Conservation (phyloP, 441 rosid species). For the Aleurites moluccanus region DNA sequence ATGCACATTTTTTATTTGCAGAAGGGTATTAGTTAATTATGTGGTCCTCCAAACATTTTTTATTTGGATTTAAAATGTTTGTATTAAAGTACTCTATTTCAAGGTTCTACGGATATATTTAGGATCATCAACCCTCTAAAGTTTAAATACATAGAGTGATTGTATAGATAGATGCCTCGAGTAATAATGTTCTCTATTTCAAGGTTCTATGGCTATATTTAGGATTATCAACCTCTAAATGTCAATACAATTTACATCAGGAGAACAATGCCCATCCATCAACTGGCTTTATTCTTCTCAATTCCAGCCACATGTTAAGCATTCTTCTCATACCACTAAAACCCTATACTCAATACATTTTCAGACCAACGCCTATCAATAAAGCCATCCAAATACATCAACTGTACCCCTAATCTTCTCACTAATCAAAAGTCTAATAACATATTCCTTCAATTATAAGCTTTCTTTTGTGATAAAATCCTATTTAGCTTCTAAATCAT, state of each 20-base stretch:
- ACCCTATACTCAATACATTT: too few relatives aligned
- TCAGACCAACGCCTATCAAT: background rate
- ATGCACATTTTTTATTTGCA: background rate
- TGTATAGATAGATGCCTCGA: background rate
- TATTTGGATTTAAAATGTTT: too few relatives aligned
- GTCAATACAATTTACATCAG: background rate
- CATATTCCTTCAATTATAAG: too few relatives aligned
- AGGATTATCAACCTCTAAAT: background rate
- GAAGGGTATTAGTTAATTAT: background rate
- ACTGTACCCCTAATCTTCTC: background rate
- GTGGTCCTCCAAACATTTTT: background rate
- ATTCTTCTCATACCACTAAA: background rate
- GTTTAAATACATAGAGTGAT: background rate
- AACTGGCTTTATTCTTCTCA: background rate
- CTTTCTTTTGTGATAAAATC: background rate
- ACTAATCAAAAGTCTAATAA: background rate
- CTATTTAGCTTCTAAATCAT: background rate
- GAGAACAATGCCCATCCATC: background rate
- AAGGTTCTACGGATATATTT: background rate
- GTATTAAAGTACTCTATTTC: background rate
- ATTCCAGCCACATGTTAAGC: background rate
- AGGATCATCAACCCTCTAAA: background rate
- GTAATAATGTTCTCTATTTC: background rate
- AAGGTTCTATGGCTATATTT: background rate
- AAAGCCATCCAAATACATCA: background rate